These are phyloP conservation scores for Sabuloglossum arenarium DNA, from an alignment of 495 filamentous ascomycete species.

Conservation along the genomic window DNA sequence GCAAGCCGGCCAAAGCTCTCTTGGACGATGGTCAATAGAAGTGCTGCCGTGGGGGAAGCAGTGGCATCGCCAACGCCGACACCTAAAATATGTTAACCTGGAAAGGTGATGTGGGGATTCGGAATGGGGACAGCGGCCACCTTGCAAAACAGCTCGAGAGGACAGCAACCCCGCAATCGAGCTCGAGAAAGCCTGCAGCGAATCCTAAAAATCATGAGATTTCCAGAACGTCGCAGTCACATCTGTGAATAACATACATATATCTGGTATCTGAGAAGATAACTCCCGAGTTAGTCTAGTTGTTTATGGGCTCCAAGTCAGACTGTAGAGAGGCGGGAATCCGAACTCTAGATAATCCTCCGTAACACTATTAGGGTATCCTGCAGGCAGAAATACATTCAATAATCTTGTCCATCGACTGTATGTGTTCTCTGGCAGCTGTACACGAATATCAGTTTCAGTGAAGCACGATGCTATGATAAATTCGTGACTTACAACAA, in stretches of 20 bases:
- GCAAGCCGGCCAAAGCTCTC: slow-evolving; percentile 69
- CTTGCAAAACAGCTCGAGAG: slow-evolving; percentile 77
- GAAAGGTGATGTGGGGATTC: neutral
- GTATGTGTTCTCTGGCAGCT: slow-evolving; percentile 9
- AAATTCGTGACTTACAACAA: slow-evolving; percentile 13
- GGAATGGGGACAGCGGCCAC: slow-evolving; percentile 17
- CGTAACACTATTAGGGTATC: slow-evolving; percentile 81
- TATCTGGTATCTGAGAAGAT: slow-evolving; percentile 45
- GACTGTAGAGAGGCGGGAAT: neutral
- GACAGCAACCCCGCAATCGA: slow-evolving; percentile 79
- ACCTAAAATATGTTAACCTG: slow-evolving; percentile 20
- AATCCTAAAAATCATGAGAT: slow-evolving; percentile 36
- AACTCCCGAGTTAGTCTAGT: neutral
- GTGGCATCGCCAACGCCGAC: slow-evolving; percentile 78
- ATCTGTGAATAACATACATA: slow-evolving; percentile 23
- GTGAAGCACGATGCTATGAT: neutral
- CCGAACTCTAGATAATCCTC: slow-evolving; percentile 52
- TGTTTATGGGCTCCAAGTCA: neutral
- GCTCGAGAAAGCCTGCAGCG: slow-evolving; percentile 85
- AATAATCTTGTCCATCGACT: slow-evolving; percentile 23
- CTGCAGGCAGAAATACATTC: slow-evolving; percentile 74
- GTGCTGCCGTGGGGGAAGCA: slow-evolving; percentile 67
- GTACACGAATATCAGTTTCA: neutral
- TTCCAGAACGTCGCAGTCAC: neutral
- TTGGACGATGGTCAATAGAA: slow-evolving; percentile 72